Evolutionary conservation across 2,329 filamentous ascomycete species (phyloP).

Genomic region (Chrysoporthe deuterocubensis): DNA sequence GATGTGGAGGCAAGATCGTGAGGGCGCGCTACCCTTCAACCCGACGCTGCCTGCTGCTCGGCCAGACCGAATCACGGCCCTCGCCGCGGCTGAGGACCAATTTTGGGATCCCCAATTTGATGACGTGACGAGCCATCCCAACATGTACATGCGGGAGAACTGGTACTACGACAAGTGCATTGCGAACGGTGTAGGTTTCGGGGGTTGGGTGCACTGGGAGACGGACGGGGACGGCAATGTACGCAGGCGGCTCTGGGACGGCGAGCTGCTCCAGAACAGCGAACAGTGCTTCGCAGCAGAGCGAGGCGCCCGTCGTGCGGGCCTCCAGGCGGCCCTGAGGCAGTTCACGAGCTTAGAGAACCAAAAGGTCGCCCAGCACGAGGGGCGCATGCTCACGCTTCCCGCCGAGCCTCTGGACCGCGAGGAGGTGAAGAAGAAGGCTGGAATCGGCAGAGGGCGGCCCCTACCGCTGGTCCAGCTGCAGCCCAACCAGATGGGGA

Average conservation of each 20-base stretch:
- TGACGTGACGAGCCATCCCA: conserved; percentile 29
- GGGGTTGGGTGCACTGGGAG: conserved; percentile 29
- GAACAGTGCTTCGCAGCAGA: conserved; percentile 38
- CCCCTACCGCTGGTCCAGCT: conserved; percentile 18
- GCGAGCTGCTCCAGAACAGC: conserved; percentile 11
- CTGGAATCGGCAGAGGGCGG: conserved; percentile 17
- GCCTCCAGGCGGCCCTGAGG: conserved; percentile 48
- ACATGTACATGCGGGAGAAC: conserved; percentile 43
- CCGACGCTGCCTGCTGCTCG: not conserved
- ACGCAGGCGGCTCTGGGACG: conserved; percentile 8
- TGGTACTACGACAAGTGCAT: conserved; percentile 42
- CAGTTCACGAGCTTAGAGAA: conserved; percentile 45
- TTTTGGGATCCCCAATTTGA: conserved; percentile 21
- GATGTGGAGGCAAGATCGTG: conserved; percentile 34
- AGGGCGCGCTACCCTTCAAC: not conserved
- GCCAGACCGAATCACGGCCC: not conserved
- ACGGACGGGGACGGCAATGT: conserved; percentile 25
- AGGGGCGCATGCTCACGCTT: conserved; percentile 44
- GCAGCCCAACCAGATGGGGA: conserved; percentile 16
- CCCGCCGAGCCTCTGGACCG: conserved; percentile 35
- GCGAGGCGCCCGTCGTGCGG: conserved; percentile 50
- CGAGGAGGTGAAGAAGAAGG: conserved; percentile 30
- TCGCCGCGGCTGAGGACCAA: conserved; percentile 31
- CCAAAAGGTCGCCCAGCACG: conserved; percentile 37
- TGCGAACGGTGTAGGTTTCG: conserved; percentile 6